These are phyloP conservation scores for Leishmania martiniquensis DNA, from an alignment of 208 protist genomes.

Conservation along the genomic window DNA sequence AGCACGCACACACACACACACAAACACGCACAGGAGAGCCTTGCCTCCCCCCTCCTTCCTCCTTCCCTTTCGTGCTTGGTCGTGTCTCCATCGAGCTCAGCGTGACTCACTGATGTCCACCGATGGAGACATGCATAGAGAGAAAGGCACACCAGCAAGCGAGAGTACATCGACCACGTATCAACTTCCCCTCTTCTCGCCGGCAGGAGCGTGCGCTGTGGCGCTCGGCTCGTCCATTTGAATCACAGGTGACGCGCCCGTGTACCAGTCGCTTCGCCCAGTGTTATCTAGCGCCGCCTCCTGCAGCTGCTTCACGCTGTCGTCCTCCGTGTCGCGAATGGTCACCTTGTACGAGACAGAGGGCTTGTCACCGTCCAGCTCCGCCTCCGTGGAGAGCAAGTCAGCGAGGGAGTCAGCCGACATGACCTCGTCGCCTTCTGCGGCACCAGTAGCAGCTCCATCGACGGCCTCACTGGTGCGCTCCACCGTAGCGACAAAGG, in stretches of 20 bases:
- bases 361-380: constrained; percentile 13
- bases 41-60: neutral
- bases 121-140: neutral
- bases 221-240: constrained; percentile 20
- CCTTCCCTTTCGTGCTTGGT: neutral
- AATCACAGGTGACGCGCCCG: constrained; percentile 36
- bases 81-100: neutral
- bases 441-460: constrained; percentile 9
- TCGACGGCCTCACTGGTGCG: constrained; percentile 7
- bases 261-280: constrained; percentile 67
- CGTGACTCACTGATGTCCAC: neutral
- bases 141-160: neutral
- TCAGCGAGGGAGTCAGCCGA: constrained; percentile 71
- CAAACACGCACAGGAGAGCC: too few relatives aligned
- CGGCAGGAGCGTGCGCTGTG: constrained; percentile 9
- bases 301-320: constrained; percentile 65
- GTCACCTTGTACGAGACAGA: constrained; percentile 44
- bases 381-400: constrained; percentile 53
- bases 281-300: constrained; percentile 65
- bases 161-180: neutral
- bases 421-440: constrained; percentile 21
- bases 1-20: too few relatives aligned
- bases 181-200: constrained; percentile 1
- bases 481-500: constrained; percentile 49
- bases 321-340: constrained; percentile 39